A percentile compares a stretch with the other conserved stretches of the same genome.
Evolutionary conservation across 2,329 filamentous ascomycete species (phyloP).

Genomic region (Ophiocordyceps camponoti-floridani): DNA sequence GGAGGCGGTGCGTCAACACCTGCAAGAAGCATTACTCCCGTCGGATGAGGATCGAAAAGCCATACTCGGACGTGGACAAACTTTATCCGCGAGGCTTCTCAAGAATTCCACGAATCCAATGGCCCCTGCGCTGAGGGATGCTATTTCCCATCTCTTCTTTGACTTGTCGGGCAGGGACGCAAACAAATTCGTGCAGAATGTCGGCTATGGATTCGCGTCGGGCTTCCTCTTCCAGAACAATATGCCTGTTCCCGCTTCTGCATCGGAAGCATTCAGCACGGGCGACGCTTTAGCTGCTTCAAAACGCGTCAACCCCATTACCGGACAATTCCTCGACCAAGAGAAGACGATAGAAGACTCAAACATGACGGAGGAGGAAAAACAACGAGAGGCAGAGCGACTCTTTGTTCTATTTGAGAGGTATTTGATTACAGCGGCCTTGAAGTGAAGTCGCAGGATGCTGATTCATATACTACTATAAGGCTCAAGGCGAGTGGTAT

Average conservation of each 20-base stretch:
- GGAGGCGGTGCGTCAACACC: constrained; percentile 34
- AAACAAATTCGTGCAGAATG: constrained; percentile 66
- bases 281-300: constrained; percentile 9
- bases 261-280: constrained; percentile 27
- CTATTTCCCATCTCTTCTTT: constrained; percentile 66
- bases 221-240: constrained; percentile 79
- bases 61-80: constrained; percentile 59
- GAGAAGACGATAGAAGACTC: constrained; percentile 41
- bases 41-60: constrained; percentile 56
- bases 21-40: constrained; percentile 56
- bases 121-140: constrained; percentile 53
- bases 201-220: constrained; percentile 86
- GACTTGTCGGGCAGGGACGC: constrained; percentile 72
- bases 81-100: constrained; percentile 59
- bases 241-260: constrained; percentile 53
- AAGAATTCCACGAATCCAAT: constrained; percentile 58
- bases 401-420: constrained; percentile 84
- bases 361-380: constrained; percentile 82
- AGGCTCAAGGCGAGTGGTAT: constrained; percentile 58
- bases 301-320: constrained; percentile 59
- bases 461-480: constrained; percentile 6
- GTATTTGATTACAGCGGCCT: constrained; percentile 18
- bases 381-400: constrained; percentile 76
- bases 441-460: too few species aligned
- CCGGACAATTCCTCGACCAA: constrained; percentile 60